These are phyloP conservation scores for Coleophoma cylindrospora DNA, from an alignment of 2,329 filamentous ascomycete genomes.

Conservation along the genomic window DNA sequence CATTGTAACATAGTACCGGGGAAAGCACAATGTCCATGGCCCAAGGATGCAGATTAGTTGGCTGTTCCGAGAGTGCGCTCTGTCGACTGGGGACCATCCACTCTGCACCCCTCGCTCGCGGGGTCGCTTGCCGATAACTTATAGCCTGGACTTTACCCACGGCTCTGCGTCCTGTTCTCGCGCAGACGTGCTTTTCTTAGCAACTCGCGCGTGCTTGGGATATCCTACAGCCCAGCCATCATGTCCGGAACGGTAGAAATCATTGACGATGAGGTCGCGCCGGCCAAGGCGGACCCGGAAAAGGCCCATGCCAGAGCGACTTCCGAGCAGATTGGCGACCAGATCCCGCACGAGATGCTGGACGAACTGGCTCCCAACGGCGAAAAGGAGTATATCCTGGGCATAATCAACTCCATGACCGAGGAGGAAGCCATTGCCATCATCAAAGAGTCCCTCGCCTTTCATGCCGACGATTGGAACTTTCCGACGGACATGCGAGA, in stretches of 20 bases:
- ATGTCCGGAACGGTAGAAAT: conserved; percentile 9
- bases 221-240: background rate
- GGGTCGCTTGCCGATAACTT: too few relatives aligned
- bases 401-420: conserved; percentile 35
- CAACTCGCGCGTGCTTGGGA: too few relatives aligned
- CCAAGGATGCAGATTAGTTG: too few relatives aligned
- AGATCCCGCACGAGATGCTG: conserved; percentile 33
- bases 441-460: conserved; percentile 30
- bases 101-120: too few relatives aligned
- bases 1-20: too few relatives aligned
- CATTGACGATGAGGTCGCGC: conserved; percentile 5
- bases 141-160: too few relatives aligned
- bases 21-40: too few relatives aligned
- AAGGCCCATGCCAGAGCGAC: conserved; percentile 17
- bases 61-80: too few relatives aligned
- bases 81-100: too few relatives aligned
- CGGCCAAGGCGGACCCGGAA: conserved; percentile 19
- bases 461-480: conserved; percentile 39
- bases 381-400: conserved; percentile 35
- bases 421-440: conserved; percentile 37
- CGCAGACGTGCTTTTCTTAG: too few relatives aligned
- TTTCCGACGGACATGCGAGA: conserved; percentile 36
- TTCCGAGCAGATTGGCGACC: conserved; percentile 23
- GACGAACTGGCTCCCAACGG: conserved; percentile 37
- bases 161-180: too few relatives aligned